Conservation (phyloP, 495 filamentous ascomycete species). For the Baudoinia panamericana region DNA sequence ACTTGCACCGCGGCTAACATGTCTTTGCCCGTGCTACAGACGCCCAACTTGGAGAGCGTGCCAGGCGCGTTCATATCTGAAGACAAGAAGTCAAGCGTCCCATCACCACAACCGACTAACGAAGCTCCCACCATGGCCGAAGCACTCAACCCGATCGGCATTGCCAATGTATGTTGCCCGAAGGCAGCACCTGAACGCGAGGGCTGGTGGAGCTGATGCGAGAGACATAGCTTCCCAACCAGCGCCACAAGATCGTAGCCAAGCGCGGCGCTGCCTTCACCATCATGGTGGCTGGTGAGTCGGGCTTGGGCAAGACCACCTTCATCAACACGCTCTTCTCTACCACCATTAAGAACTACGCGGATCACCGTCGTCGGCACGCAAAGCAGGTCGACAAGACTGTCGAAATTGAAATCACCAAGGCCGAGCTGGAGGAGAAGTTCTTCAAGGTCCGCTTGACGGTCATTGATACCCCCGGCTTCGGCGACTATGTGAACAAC, state of each 20-base stretch:
- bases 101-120: background rate
- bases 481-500: conserved; percentile 99
- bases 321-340: conserved; percentile 99
- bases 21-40: too few relatives aligned
- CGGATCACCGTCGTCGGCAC: conserved; percentile 95
- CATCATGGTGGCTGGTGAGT: conserved; percentile 99
- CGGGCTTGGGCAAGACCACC: conserved; percentile 95
- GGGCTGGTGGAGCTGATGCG: too few relatives aligned
- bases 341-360: conserved; percentile 99
- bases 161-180: conserved; percentile 83
- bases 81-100: background rate
- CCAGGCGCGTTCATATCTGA: conserved; percentile 6
- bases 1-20: too few relatives aligned
- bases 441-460: conserved; percentile 99
- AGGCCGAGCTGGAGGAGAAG: conserved; percentile 98
- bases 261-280: conserved; percentile 98
- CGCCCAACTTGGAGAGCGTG: background rate
- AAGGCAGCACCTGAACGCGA: too few relatives aligned
- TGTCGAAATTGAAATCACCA: conserved; percentile 98
- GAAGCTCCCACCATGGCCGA: conserved; percentile 65
- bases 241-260: conserved; percentile 95
- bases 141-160: conserved; percentile 89
- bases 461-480: conserved; percentile 96
- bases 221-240: conserved; percentile 16
- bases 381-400: conserved; percentile 99